A percentile compares a stretch with the other conserved stretches of the same genome.
Evolutionary conservation across 768 basidiomycete genomes (phyloP).

Genomic region (Sistotremastrum suecicum): DNA sequence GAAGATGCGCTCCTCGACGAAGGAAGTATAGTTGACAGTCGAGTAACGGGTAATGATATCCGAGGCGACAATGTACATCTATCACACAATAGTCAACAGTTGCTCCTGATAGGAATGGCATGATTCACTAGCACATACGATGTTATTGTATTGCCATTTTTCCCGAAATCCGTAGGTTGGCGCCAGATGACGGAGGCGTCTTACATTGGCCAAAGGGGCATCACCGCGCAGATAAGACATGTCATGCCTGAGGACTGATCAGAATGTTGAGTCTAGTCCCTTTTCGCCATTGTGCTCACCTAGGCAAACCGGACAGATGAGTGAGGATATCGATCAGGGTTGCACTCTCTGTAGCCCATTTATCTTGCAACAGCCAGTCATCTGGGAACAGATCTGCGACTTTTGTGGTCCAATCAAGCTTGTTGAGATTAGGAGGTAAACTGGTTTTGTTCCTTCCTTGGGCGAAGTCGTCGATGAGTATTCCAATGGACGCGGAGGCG

Average conservation of each 20-base stretch:
- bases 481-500: constrained; percentile 22
- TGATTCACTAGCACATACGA: constrained; percentile 10
- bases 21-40: constrained; percentile 21
- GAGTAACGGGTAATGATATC: constrained; percentile 22
- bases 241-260: constrained; percentile 17
- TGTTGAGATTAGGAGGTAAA: constrained; percentile 17
- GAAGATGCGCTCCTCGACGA: constrained; percentile 28
- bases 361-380: constrained; percentile 28
- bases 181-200: constrained; percentile 15
- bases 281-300: constrained; percentile 11
- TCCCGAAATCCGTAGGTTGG: constrained; percentile 23
- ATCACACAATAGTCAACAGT: background rate
- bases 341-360: constrained; percentile 23
- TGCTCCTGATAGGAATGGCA: background rate
- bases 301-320: constrained; percentile 26
- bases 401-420: constrained; percentile 24
- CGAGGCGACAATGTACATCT: constrained; percentile 26
- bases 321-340: constrained; percentile 24
- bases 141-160: constrained; percentile 25
- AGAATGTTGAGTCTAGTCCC: background rate
- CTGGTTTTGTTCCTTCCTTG: constrained; percentile 19
- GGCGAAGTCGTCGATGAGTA: constrained; percentile 28
- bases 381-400: constrained; percentile 23
- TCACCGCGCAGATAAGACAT: constrained; percentile 17
- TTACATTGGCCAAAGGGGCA: constrained; percentile 11